A percentile compares a stretch with the other conserved stretches of the same genome.
These are phyloP conservation scores for Trichaptum fuscoviolaceum DNA, from an alignment of 768 basidiomycete species.

Conservation along the genomic window DNA sequence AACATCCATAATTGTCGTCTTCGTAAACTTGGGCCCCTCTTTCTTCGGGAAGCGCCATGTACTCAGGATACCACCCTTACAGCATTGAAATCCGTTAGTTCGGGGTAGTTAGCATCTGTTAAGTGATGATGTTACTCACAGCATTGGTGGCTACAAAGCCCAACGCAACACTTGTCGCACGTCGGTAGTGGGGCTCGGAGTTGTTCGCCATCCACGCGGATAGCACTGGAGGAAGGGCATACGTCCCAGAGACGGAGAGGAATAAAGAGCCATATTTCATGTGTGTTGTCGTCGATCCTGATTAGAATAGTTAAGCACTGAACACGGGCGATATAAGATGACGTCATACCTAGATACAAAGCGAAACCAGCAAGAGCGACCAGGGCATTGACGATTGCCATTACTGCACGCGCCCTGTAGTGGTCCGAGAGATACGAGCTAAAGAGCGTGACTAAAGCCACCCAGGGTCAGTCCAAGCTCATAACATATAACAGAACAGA, in stretches of 20 bases:
- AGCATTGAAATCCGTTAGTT: not conserved
- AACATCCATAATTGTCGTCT: conserved; percentile 33
- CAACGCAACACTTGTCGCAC: conserved; percentile 30
- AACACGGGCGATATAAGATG: not conserved
- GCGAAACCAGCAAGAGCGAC: conserved; percentile 28
- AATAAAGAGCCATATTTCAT: conserved; percentile 30
- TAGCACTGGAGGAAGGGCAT: conserved; percentile 25
- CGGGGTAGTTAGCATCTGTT: not conserved
- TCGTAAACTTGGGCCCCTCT: conserved; percentile 31
- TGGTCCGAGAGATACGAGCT: conserved; percentile 13
- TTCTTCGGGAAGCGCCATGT: conserved; percentile 36
- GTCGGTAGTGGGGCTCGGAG: conserved; percentile 32
- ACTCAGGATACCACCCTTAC: conserved; percentile 34
- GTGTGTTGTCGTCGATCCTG: conserved; percentile 19
- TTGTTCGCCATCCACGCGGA: conserved; percentile 35
- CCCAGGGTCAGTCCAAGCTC: not conserved
- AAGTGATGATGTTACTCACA: conserved; percentile 7
- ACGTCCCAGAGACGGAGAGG: conserved; percentile 31
- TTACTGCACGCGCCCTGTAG: conserved; percentile 22
- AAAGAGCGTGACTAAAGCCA: conserved; percentile 10
- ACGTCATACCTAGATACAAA: conserved; percentile 23
- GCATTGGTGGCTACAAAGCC: conserved; percentile 32
- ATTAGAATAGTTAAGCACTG: not conserved
- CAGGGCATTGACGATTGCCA: conserved; percentile 18
- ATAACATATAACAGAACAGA: conserved; percentile 3